Conservation (phyloP, 768 basidiomycete species). For the Artomyces pyxidatus region DNA sequence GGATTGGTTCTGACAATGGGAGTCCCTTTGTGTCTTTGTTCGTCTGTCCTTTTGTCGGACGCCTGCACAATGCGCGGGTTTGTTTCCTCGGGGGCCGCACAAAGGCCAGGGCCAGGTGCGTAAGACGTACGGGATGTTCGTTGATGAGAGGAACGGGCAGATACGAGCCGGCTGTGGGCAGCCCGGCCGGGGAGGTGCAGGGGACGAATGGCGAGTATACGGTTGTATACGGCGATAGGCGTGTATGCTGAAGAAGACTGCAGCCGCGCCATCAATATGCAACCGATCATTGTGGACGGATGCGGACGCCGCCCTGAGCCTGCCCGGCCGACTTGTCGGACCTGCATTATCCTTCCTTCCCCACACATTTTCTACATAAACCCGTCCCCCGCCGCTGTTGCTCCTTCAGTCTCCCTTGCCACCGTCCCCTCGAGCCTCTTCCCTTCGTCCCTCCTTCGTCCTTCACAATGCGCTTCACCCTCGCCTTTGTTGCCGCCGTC, state of each 20-base stretch:
- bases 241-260: too few species aligned
- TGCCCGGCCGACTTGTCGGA: too few species aligned
- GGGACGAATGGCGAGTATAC: too few species aligned
- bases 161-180: too few species aligned
- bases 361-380: slow-evolving; percentile 7
- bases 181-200: too few species aligned
- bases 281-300: too few species aligned
- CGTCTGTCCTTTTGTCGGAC: slow-evolving; percentile 3
- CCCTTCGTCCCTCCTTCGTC: slow-evolving; percentile 6
- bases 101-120: too few species aligned
- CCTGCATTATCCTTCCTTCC: not conserved
- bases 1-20: slow-evolving; percentile 17
- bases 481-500: slow-evolving; percentile 29
- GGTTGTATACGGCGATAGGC: too few species aligned
- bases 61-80: not conserved
- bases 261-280: too few species aligned
- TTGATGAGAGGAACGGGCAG: too few species aligned
- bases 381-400: not conserved
- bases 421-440: slow-evolving; percentile 20
- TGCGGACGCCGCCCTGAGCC: too few species aligned
- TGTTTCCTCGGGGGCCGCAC: not conserved
- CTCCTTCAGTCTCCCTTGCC: slow-evolving; percentile 15
- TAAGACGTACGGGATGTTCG: too few species aligned
- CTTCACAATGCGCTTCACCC: slow-evolving; percentile 46
- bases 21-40: slow-evolving; percentile 20